A percentile compares a stretch with the other conserved stretches of the same genome.
Conservation (phyloP, 306 rosid genomes). For the Lathyrus oleraceus region DNA sequence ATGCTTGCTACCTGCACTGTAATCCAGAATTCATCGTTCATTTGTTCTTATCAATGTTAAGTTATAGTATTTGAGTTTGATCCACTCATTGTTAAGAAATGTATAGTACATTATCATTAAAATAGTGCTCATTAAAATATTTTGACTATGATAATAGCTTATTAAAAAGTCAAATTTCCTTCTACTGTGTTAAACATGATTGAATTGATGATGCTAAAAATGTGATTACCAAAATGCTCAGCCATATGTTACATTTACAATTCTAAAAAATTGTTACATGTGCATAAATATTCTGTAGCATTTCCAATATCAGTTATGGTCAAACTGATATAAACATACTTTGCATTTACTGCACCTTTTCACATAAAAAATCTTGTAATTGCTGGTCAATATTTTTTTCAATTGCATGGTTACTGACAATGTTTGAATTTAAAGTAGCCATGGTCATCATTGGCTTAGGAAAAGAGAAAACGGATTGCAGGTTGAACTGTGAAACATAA, state of each 20-base stretch:
- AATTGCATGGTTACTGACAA: not conserved
- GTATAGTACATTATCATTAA: not conserved
- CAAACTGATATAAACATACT: not conserved
- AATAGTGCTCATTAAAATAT: not conserved
- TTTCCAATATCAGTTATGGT: slow-evolving; percentile 2
- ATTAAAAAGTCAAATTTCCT: slow-evolving; percentile 2
- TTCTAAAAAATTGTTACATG: not conserved
- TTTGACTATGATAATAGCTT: not conserved
- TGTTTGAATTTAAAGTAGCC: not conserved
- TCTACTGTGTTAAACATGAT: not conserved
- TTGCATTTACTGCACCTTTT: not conserved
- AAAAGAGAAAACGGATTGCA: not conserved
- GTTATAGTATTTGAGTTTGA: slow-evolving; percentile 26
- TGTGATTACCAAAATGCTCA: not conserved
- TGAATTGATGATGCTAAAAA: not conserved
- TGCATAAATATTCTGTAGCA: not conserved
- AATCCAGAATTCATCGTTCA: slow-evolving; percentile 3
- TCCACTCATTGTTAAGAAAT: not conserved
- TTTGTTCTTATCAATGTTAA: slow-evolving; percentile 7
- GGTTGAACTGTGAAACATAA: not conserved
- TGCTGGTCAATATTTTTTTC: not conserved
- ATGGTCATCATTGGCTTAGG: not conserved
- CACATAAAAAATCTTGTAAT: not conserved
- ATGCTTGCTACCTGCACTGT: slow-evolving; percentile 3
- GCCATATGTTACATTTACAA: slow-evolving; percentile 6